Base-by-base conservation (phyloP, 2,329 filamentous ascomycete genomes). In the Penicillium rolfsii region DNA sequence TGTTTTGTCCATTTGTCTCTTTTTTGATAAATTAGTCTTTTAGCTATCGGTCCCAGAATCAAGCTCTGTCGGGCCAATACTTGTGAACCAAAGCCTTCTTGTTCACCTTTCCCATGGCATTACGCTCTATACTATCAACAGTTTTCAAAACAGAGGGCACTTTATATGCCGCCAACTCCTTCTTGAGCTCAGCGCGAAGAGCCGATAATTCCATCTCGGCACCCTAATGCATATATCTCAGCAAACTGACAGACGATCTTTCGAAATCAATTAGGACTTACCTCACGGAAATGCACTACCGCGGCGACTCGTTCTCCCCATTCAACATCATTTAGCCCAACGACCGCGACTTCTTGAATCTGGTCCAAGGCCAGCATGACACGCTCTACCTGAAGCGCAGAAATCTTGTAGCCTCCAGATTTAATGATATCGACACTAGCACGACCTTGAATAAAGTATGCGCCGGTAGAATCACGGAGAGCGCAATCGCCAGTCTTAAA, bases 121-220 rank as follows among this genome's bases (percentile, higher is more conserved):
- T 75, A 30, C 73, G 72, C 50, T 74, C 72, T 43, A 75, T 74
- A 41, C 86, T 78, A 50, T 91, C 88, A 19, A 98, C 91, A 5
- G 96, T 80, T 74, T 87, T 89, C 76, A 98, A 81, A 61, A 97
- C 88, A 73, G 95, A 92, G 0, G 95, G 95, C 59, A 98, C 93
- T 83, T 99, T 98, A 78, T 98, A 97, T 64, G 85, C 87, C 2
- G 89, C 95, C 66, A 98, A 72, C 55, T 75, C 72, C n/a, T 64
- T 67, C 61, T 74, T 75, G 30, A 75, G 80, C 14, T 72, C 60
- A 5, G 70, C 57, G 5, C 77, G 76, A 9, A 79, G 70, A 4
- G 63, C 52, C 14, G 66, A 64, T 5, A 79, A 63, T 4, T 77
- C 71, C 19, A 75, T 49, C 5, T 70, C 67, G n/a, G 64, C 60